Base-by-base conservation (phyloP, 2,329 filamentous ascomycete genomes). In the Penicillium janthinellum region DNA sequence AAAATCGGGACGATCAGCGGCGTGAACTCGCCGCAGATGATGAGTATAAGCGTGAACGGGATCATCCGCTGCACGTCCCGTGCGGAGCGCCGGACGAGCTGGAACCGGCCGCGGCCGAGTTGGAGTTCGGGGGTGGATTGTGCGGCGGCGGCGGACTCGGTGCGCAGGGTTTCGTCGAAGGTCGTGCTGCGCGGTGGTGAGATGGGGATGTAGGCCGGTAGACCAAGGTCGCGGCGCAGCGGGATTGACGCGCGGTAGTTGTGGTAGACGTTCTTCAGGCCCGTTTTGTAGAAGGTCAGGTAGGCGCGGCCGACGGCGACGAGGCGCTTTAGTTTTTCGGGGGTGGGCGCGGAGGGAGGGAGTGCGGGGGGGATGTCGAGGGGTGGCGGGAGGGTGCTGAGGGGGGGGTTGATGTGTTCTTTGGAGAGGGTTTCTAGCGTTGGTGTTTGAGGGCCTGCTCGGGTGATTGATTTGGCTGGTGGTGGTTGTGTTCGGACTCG, bases 11-110 rank as follows among this genome's bases (percentile, higher is more conserved):
- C 89, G 5, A 96, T 77, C 5, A 98, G 71, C 0, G 93, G 92
- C 1, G 93, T 91, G 77, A 96, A 89, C 77, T 98, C 94, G 28
- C 92, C 94, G 72, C 90, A 91, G 15, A 96, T 63, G 0, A 94
- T 69, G 6, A 96, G 82, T 52, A 97, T 79, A 3, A 96, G 62
- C 0, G 81, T 88, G 73, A 99, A 97, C 1, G 90, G 75, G 0
- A 93, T 91, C 54, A 97, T 81, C 25, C 92, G 88, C n/a, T 86
- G 79, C 48, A 91, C 78, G 74, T 98, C 95, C 68, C 90, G 84
- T 44, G 81, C 79, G 44, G 87, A 88, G 59, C 94, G 85, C 61
- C 79, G 79, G 53, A 90, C 76, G 1, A 96, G 83, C 65, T 93
- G 88, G 77, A 88, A 89, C 62, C 91, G 85, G 0, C 87, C 83